These are phyloP conservation scores for Neurospora sp. DNA, from an alignment of 2,329 filamentous ascomycete genomes.

Conservation along the genomic window DNA sequence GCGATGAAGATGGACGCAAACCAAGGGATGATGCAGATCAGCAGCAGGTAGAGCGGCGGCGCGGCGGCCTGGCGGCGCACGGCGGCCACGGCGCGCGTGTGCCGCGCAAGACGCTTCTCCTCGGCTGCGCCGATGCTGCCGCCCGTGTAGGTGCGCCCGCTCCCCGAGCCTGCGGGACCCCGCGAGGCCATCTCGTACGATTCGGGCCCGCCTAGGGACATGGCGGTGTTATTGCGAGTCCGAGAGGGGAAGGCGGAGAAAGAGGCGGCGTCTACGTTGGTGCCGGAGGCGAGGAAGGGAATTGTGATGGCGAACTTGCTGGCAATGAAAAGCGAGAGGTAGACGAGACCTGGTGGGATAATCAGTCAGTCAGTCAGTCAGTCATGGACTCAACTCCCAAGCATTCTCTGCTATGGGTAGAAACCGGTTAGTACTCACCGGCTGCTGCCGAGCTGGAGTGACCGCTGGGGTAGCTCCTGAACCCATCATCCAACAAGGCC, in stretches of 20 bases:
- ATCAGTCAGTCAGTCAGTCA: neutral
- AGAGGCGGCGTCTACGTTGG: slow-evolving; percentile 31
- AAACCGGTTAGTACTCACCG: slow-evolving; percentile 48
- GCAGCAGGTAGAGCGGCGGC: slow-evolving; percentile 69
- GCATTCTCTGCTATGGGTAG: neutral
- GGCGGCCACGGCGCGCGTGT: slow-evolving; percentile 34
- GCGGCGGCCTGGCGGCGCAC: slow-evolving; percentile 67
- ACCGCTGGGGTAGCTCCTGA: slow-evolving; percentile 73
- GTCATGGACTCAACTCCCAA: neutral
- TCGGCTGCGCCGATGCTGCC: slow-evolving; percentile 14
- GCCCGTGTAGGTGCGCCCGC: slow-evolving; percentile 19
- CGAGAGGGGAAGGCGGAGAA: slow-evolving; percentile 70
- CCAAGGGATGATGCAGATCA: slow-evolving; percentile 60
- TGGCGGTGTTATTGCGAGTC: slow-evolving; percentile 36
- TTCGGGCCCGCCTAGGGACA: slow-evolving; percentile 26
- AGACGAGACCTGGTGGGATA: slow-evolving; percentile 64
- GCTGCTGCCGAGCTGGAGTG: slow-evolving; percentile 35
- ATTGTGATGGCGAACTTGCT: slow-evolving; percentile 69
- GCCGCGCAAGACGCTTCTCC: slow-evolving; percentile 22
- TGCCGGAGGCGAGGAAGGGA: slow-evolving; percentile 51
- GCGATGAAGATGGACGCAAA: slow-evolving; percentile 70
- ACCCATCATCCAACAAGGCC: slow-evolving; percentile 62
- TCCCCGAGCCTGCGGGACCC: slow-evolving; percentile 13
- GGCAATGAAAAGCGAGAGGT: slow-evolving; percentile 78
- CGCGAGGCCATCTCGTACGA: slow-evolving; percentile 21